Evolutionary conservation across 1,139 yeast species (phyloP).

Genomic region (Magnusiomyces sp.): DNA sequence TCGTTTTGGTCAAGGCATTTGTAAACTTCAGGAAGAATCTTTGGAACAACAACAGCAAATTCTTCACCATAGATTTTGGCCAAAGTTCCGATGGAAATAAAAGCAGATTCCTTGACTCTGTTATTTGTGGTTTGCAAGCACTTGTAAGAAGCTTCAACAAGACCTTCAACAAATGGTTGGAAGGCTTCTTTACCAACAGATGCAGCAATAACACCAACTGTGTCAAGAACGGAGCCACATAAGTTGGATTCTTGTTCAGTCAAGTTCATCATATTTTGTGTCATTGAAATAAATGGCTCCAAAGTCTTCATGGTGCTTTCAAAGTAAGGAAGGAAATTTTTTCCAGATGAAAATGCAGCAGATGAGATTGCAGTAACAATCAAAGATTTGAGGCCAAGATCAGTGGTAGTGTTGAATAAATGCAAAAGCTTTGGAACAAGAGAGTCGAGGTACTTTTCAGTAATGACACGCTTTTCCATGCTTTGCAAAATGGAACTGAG

Average conservation of each 20-base stretch:
- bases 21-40: slow-evolving; percentile 75
- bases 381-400: slow-evolving; percentile 68
- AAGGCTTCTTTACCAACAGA: slow-evolving; percentile 92
- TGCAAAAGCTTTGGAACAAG: slow-evolving; percentile 82
- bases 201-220: slow-evolving; percentile 89
- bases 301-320: slow-evolving; percentile 68
- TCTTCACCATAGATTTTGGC: slow-evolving; percentile 91
- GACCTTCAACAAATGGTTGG: slow-evolving; percentile 76
- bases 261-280: slow-evolving; percentile 23
- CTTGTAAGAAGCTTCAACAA: slow-evolving; percentile 79
- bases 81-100: slow-evolving; percentile 88
- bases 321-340: slow-evolving; percentile 78
- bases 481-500: slow-evolving; percentile 88
- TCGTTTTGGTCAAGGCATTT: slow-evolving; percentile 69
- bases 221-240: slow-evolving; percentile 86
- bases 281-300: slow-evolving; percentile 69
- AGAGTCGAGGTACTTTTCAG: slow-evolving; percentile 52
- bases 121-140: slow-evolving; percentile 72
- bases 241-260: slow-evolving; percentile 39
- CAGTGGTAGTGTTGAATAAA: slow-evolving; percentile 58
- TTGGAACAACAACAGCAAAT: slow-evolving; percentile 76
- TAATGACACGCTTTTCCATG: slow-evolving; percentile 73
- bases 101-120: slow-evolving; percentile 89
- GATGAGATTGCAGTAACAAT: slow-evolving; percentile 96
- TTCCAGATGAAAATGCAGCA: slow-evolving; percentile 92